Conservation (phyloP, 2,329 filamentous ascomycete species). For the Alternaria triticina region DNA sequence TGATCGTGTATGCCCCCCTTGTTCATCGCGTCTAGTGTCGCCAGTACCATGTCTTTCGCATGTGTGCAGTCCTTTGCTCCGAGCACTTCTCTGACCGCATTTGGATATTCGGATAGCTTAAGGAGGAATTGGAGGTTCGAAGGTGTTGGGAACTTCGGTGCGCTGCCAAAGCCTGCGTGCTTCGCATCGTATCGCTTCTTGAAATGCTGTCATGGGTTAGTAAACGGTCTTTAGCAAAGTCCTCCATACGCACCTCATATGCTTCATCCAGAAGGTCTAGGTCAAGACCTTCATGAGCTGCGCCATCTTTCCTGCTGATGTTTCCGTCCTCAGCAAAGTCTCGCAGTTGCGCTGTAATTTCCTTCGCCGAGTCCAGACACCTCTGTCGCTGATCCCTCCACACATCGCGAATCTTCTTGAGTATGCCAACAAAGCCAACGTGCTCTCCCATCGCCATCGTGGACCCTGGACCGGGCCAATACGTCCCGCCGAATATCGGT, state of each 20-base stretch:
- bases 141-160: slow-evolving; percentile 90
- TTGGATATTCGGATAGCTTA: slow-evolving; percentile 72
- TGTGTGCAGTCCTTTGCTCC: slow-evolving; percentile 76
- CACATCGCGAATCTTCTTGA: slow-evolving; percentile 74
- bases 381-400: slow-evolving; percentile 87
- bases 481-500: slow-evolving; percentile 94
- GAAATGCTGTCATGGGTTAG: slow-evolving; percentile 25
- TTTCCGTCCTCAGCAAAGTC: slow-evolving; percentile 91
- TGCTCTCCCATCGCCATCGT: slow-evolving; percentile 58
- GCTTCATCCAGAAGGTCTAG: slow-evolving; percentile 92
- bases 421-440: slow-evolving; percentile 81
- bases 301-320: slow-evolving; percentile 54
- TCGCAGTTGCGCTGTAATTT: slow-evolving; percentile 79
- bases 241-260: slow-evolving; percentile 58
- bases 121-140: slow-evolving; percentile 84
- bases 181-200: slow-evolving; percentile 29
- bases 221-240: slow-evolving; percentile 49
- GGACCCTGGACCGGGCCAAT: slow-evolving; percentile 84
- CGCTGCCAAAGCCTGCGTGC: slow-evolving; percentile 67
- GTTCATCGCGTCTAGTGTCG: slow-evolving; percentile 80
- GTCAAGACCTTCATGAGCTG: slow-evolving; percentile 74
- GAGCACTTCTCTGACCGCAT: slow-evolving; percentile 82
- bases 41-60: slow-evolving; percentile 78
- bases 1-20: slow-evolving; percentile 75
- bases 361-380: slow-evolving; percentile 81